phyloP scores from a whole-genome alignment of 192 early-diverging fungal genomes.

The Pecoramyces ruminantium region DNA sequence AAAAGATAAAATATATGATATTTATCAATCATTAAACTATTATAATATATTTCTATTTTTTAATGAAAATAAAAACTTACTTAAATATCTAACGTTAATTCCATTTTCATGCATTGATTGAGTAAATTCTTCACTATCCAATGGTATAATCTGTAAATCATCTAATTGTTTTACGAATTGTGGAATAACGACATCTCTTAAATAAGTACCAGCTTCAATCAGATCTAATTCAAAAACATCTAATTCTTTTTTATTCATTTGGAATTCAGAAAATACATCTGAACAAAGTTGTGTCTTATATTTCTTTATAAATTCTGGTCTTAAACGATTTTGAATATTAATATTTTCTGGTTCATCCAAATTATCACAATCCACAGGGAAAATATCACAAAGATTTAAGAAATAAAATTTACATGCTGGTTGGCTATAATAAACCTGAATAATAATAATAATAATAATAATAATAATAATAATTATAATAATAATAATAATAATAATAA shows the following conservation, averaged over 20 bases:
- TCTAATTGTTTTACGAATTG: constrained; percentile 21
- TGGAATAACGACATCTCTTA: constrained; percentile 24
- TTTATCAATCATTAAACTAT: too few species aligned
- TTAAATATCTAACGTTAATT: constrained; percentile 35
- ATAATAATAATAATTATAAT: background rate
- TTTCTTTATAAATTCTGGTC: constrained; percentile 23
- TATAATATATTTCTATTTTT: too few species aligned
- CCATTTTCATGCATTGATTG: constrained; percentile 20
- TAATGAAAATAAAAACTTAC: background rate
- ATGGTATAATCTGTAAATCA: constrained; percentile 20
- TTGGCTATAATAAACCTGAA: constrained; percentile 16
- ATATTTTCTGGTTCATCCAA: background rate
- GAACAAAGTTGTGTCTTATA: constrained; percentile 9
- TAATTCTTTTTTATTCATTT: constrained; percentile 18
- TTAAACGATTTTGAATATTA: constrained; percentile 9
- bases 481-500: too few species aligned
- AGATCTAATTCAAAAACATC: constrained; percentile 20
- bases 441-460: background rate
- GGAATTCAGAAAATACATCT: constrained; percentile 21
- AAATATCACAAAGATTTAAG: constrained; percentile 18
- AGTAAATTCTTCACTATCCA: constrained; percentile 16
- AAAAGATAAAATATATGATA: too few species aligned
- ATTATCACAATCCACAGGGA: constrained; percentile 22
- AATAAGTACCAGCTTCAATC: constrained; percentile 13
- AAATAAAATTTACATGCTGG: constrained; percentile 14